Conservation (phyloP, 768 basidiomycete species). For the Epithele typhae region DNA sequence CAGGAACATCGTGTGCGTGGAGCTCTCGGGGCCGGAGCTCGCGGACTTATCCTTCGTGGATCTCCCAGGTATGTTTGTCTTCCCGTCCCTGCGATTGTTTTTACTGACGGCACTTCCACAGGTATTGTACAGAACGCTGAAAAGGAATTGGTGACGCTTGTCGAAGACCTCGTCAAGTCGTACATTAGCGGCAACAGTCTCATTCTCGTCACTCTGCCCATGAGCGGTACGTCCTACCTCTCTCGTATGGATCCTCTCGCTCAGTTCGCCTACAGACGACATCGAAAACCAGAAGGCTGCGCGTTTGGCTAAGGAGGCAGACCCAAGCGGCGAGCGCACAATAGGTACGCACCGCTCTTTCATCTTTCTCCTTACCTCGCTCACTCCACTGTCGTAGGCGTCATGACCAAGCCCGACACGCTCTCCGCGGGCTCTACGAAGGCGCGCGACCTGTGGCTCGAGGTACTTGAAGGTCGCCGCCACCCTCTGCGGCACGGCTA, state of each 20-base stretch:
- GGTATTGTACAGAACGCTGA: conserved; percentile 8
- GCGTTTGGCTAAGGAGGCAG: conserved; percentile 51
- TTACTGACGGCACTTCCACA: conserved; percentile 4
- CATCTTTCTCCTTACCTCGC: no score
- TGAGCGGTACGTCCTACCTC: conserved; percentile 5
- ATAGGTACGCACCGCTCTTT: conserved; percentile 43
- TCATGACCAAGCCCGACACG: conserved; percentile 68
- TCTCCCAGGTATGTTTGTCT: conserved; percentile 18
- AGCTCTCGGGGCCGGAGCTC: conserved; percentile 22
- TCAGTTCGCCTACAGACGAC: conserved; percentile 50
- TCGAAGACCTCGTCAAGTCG: conserved; percentile 48
- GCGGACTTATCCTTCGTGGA: conserved; percentile 26
- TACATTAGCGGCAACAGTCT: conserved; percentile 62
- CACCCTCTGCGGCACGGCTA: conserved; percentile 45
- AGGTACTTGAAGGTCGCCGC: conserved; percentile 44
- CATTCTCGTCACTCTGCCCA: conserved; percentile 45
- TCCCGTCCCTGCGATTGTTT: not conserved
- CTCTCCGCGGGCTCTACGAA: conserved; percentile 41
- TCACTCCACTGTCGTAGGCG: conserved; percentile 34
- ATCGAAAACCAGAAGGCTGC: conserved; percentile 77
- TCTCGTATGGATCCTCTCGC: not conserved
- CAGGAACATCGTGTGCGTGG: conserved; percentile 24
- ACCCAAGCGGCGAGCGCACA: conserved; percentile 59
- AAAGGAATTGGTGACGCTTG: conserved; percentile 36
- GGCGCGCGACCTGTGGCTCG: conserved; percentile 42